These are phyloP conservation scores for Arthroderma sp. DNA, from an alignment of 2,329 filamentous ascomycete species.

Conservation along the genomic window DNA sequence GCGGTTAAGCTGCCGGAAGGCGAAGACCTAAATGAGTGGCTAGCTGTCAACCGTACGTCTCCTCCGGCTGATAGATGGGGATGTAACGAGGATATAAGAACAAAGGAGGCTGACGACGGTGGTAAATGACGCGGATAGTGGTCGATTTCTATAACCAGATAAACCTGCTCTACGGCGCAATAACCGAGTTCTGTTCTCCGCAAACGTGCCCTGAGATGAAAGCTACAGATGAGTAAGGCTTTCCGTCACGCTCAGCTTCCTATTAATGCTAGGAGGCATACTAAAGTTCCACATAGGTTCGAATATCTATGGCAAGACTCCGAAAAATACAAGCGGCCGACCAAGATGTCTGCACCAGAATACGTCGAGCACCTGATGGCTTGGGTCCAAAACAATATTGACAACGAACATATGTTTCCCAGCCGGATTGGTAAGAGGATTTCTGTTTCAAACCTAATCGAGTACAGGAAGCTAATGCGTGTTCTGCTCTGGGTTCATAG, in stretches of 20 bases:
- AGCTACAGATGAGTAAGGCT: constrained; percentile 83
- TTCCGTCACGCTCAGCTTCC: neutral
- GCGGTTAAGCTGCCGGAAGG: constrained; percentile 94
- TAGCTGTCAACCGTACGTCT: constrained; percentile 80
- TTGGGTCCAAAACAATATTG: constrained; percentile 90
- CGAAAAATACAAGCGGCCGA: constrained; percentile 86
- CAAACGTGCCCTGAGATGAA: constrained; percentile 99
- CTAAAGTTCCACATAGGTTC: constrained; percentile 45
- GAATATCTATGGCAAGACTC: constrained; percentile 98
- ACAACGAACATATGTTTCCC: constrained; percentile 92
- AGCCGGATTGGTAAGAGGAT: constrained; percentile 60
- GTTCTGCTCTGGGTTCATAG: constrained; percentile 25
- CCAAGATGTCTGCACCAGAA: constrained; percentile 92
- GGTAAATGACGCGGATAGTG: constrained; percentile 43
- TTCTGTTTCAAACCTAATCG: neutral
- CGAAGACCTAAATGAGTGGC: constrained; percentile 95
- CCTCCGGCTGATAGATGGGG: too few species aligned
- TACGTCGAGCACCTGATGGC: constrained; percentile 97
- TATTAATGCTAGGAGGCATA: neutral
- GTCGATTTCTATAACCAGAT: constrained; percentile 99
- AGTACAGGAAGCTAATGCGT: neutral
- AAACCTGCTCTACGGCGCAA: constrained; percentile 95
- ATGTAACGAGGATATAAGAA: neutral
- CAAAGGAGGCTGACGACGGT: neutral
- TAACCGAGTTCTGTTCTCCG: constrained; percentile 97